Evolutionary conservation across 257 asterid genomes (phyloP).

Genomic region (Penstemon barbatus): DNA sequence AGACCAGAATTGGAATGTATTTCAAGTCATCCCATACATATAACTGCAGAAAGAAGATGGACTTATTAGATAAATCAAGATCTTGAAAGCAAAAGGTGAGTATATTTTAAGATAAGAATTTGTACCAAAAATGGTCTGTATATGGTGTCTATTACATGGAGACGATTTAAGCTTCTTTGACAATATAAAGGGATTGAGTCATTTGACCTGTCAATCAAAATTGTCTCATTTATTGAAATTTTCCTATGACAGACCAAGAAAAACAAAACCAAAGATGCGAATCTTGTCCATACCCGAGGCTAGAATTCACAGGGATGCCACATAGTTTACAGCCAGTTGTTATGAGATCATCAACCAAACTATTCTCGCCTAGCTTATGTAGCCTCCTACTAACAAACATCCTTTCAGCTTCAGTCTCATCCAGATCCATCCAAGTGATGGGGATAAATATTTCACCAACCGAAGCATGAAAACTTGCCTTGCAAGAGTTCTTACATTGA

Average conservation of each 20-base stretch:
- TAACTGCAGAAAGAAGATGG: constrained; percentile 42
- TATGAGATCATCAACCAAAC: constrained; percentile 60
- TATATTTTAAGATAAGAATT: neutral
- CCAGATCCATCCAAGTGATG: constrained; percentile 51
- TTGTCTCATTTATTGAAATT: neutral
- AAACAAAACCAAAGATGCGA: constrained; percentile 1
- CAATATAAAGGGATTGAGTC: constrained; percentile 44
- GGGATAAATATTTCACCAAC: constrained; percentile 72
- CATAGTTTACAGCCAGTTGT: constrained; percentile 65
- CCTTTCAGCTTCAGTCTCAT: constrained; percentile 56
- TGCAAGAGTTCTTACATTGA: constrained; percentile 39
- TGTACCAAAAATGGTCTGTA: constrained; percentile 74
- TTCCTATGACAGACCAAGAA: constrained; percentile 8
- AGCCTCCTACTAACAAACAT: constrained; percentile 72
- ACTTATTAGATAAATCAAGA: constrained; percentile 3
- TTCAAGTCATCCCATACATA: constrained; percentile 66
- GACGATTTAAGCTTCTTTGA: constrained; percentile 49
- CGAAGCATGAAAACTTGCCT: constrained; percentile 56
- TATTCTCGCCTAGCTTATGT: constrained; percentile 31
- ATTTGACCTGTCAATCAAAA: constrained; percentile 40
- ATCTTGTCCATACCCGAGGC: constrained; percentile 38
- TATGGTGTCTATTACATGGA: constrained; percentile 53
- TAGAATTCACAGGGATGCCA: constrained; percentile 47
- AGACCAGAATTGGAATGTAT: constrained; percentile 55
- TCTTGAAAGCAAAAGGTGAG: neutral